Base-by-base conservation (phyloP, 257 asterid species). In the Nyctanthes arbortristis region DNA sequence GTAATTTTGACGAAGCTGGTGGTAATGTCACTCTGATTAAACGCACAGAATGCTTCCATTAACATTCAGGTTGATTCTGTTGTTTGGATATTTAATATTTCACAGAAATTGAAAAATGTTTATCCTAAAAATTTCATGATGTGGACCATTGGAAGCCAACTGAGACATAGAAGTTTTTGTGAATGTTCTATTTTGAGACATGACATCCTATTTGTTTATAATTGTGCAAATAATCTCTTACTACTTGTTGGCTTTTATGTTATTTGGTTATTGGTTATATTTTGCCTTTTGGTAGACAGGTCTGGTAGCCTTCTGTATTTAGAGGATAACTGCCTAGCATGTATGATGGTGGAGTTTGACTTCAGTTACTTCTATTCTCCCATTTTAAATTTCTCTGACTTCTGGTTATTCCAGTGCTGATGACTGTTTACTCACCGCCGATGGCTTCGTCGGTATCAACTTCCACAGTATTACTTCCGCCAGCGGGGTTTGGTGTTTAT, bases 401-500 rank as follows among this genome's bases (percentile, higher is more conserved):
- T 69, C 56, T 67, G 76, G 68, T 69, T 73, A 76, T 66, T 68
- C 18, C 58, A 74, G 76, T 77, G 82, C 61, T 69, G 81, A 78
- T 80, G 85, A 65, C 82, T 75, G 65, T 77, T 70, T 65, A 70
- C 67, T 79, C 75, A 63, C 75, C 82, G 59, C 72, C 83, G 75
- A 87, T 84, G 96, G 77, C 84, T 81, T 82, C 86, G 33, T 68
- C 85, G 73, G 82, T 79, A 69, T 84, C 94, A 70, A 69, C 91
- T 63, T 82, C 94, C 73, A 82, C 64, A 47, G 89, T 81, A 67
- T 67, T 78, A 56, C 61, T 78, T 78, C 68, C 85, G 24, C 79
- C 83, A 20, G 68, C 84, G 31, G 88, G 84, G 68, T 84, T 72
- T 82, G 88, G 86, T 57, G 72, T 76, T 12, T 62, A 73, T 33